Evolutionary conservation across 148 eudicot species (phyloP).

Genomic region (Rhododendron kiyosumense): DNA sequence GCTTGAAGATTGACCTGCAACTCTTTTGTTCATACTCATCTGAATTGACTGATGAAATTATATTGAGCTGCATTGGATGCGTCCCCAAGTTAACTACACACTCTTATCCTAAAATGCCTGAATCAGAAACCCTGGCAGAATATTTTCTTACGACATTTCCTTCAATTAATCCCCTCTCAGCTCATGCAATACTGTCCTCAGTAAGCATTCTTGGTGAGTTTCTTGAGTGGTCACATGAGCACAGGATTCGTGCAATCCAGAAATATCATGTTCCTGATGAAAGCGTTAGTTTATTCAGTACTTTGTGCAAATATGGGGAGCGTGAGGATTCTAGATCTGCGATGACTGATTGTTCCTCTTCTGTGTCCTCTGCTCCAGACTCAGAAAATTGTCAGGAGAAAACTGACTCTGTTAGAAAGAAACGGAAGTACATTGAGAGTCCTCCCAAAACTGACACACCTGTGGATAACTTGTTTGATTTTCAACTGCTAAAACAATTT

Average conservation of each 20-base stretch:
- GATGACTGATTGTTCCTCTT: constrained; percentile 85
- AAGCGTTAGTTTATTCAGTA: constrained; percentile 56
- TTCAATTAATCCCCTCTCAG: constrained; percentile 88
- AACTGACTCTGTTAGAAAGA: constrained; percentile 41
- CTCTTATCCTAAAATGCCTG: constrained; percentile 62
- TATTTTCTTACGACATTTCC: constrained; percentile 79
- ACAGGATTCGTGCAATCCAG: constrained; percentile 45
- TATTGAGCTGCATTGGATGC: constrained; percentile 52
- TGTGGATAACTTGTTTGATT: constrained; percentile 25
- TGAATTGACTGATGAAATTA: constrained; percentile 82
- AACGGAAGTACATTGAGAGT: constrained; percentile 27
- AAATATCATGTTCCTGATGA: constrained; percentile 66
- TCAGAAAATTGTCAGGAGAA: constrained; percentile 36
- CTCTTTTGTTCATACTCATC: constrained; percentile 67
- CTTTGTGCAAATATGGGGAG: constrained; percentile 68
- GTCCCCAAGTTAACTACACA: constrained; percentile 35
- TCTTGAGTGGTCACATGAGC: constrained; percentile 54
- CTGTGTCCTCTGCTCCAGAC: constrained; percentile 75
- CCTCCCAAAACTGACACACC: constrained; percentile 22
- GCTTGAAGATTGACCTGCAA: constrained; percentile 74
- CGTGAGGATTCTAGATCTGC: constrained; percentile 83
- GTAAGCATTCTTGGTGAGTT: constrained; percentile 54
- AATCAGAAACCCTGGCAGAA: constrained; percentile 85
- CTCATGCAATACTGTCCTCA: constrained; percentile 80
- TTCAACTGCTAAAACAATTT: constrained; percentile 20